Evolutionary conservation across 2,329 filamentous ascomycete species (phyloP).

Genomic region (Epichloe amarillans): DNA sequence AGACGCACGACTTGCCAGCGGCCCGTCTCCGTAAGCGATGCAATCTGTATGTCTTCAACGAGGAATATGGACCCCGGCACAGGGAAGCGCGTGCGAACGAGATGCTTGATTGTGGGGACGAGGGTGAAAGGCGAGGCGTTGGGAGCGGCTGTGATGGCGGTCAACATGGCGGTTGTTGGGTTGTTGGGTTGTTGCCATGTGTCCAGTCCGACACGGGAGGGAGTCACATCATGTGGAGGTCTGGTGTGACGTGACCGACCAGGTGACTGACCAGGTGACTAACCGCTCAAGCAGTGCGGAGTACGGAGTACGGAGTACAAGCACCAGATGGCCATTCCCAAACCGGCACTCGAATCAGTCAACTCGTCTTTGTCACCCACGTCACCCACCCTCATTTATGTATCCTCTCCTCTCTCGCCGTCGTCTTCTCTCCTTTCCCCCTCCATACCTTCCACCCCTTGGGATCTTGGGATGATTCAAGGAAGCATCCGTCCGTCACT

Average conservation of each 20-base stretch:
- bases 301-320: too few relatives aligned
- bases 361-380: too few relatives aligned
- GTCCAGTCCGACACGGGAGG: too few relatives aligned
- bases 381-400: background rate
- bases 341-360: too few relatives aligned
- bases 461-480: background rate
- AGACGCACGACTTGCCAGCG: conserved; percentile 33
- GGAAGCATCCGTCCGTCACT: background rate
- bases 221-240: too few relatives aligned
- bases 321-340: too few relatives aligned
- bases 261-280: too few relatives aligned
- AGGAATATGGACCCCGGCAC: conserved; percentile 35
- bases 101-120: conserved; percentile 31
- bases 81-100: conserved; percentile 35
- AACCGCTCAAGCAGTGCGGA: too few relatives aligned
- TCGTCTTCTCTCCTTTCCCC: background rate
- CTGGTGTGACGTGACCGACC: too few relatives aligned
- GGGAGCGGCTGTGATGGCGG: conserved; percentile 13
- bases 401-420: background rate
- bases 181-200: background rate
- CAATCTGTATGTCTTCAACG: conserved; percentile 30
- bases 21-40: conserved; percentile 20
- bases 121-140: conserved; percentile 15
- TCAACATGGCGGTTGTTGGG: background rate
- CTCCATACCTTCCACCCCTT: background rate